Conservation (phyloP, 495 filamentous ascomycete genomes). For the Massariosphaeria phaeospora region DNA sequence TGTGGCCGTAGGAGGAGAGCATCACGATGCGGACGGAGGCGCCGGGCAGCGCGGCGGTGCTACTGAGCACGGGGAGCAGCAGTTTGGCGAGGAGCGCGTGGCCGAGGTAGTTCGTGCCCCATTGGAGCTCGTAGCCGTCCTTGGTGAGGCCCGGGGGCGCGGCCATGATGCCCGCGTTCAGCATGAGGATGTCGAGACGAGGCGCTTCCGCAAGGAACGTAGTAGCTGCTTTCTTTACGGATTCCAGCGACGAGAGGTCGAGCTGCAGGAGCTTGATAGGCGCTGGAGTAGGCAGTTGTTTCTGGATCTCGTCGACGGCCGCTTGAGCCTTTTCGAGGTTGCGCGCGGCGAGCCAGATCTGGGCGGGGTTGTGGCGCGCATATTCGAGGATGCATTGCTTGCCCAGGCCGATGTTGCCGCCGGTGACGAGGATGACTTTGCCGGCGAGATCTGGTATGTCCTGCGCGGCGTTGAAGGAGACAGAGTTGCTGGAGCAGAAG, state of each 20-base stretch:
- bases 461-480: neutral
- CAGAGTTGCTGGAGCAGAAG: neutral
- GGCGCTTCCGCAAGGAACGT: neutral
- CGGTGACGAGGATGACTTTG: conserved; percentile 22
- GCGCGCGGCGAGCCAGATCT: conserved; percentile 11
- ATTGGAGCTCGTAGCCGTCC: conserved; percentile 32
- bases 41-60: conserved; percentile 8
- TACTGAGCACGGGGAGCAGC: conserved; percentile 9
- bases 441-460: conserved; percentile 9
- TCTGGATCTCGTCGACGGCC: neutral
- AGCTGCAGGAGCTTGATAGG: conserved; percentile 9
- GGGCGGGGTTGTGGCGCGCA: conserved; percentile 21
- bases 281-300: neutral
- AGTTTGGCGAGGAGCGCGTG: conserved; percentile 27
- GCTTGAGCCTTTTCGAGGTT: neutral
- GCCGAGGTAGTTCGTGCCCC: conserved; percentile 28
- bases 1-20: conserved; percentile 10
- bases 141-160: conserved; percentile 5
- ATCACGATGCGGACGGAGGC: conserved; percentile 24
- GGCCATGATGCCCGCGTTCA: conserved; percentile 31
- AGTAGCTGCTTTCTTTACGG: conserved; percentile 9
- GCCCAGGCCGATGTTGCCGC: conserved; percentile 21
- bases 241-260: conserved; percentile 28
- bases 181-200: conserved; percentile 30
- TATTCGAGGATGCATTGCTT: conserved; percentile 5